Evolutionary conservation across 2,329 filamentous ascomycete genomes (phyloP).

Genomic region (Trichoderma aggressivum): DNA sequence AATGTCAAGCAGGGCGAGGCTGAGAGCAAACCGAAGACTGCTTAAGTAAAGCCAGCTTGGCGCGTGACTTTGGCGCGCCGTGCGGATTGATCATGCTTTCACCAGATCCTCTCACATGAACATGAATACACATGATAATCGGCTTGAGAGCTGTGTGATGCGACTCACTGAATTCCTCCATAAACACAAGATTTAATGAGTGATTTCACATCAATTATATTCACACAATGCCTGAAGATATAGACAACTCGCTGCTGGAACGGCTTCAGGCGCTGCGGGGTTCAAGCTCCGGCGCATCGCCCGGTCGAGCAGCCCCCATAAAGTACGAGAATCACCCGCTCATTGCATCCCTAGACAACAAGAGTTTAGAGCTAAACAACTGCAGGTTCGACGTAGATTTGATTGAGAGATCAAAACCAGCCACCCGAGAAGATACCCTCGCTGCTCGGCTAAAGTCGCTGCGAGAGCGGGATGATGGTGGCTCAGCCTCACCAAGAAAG

Average conservation of each 20-base stretch:
- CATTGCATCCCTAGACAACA: not conserved
- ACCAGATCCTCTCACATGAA: conserved; percentile 4
- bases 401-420: conserved; percentile 42
- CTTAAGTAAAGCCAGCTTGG: conserved; percentile 11
- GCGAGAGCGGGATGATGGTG: conserved; percentile 38
- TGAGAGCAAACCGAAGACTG: not conserved
- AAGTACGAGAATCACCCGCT: conserved; percentile 35
- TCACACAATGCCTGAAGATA: conserved; percentile 32
- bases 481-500: conserved; percentile 23
- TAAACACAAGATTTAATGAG: not conserved
- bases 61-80: conserved; percentile 12
- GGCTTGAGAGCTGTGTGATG: not conserved
- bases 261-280: conserved; percentile 51
- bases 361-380: not conserved
- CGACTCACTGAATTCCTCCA: not conserved
- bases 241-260: conserved; percentile 49
- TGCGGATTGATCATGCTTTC: not conserved
- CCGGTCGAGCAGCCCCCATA: conserved; percentile 33
- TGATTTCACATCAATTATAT: not conserved
- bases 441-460: conserved; percentile 51
- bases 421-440: conserved; percentile 49
- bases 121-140: not conserved
- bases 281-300: conserved; percentile 31
- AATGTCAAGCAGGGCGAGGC: not conserved
- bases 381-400: conserved; percentile 34